Evolutionary conservation across 225 moss, liverwort and hornwort species (phyloP).

Genomic region (Sphagnum tenellum): DNA sequence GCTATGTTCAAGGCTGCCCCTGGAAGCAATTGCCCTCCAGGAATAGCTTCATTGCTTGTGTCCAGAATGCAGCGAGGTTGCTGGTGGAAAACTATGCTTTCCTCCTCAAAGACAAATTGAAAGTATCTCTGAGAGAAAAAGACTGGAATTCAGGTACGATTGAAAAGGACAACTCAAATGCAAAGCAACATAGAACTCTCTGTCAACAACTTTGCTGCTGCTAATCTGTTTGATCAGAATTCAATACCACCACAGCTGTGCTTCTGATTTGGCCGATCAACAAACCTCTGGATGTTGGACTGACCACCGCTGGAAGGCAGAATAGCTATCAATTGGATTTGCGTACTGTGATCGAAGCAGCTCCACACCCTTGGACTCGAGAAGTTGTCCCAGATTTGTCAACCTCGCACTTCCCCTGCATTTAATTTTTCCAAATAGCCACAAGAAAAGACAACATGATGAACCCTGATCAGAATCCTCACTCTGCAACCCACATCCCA

Average conservation of each 20-base stretch:
- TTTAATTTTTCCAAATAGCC: no score
- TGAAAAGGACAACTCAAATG: no score
- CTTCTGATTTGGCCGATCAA: not conserved
- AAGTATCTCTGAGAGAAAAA: constrained; percentile 19
- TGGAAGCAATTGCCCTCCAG: constrained; percentile 35
- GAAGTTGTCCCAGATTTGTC: constrained; percentile 36
- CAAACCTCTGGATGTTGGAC: constrained; percentile 35
- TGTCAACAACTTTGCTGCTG: no score
- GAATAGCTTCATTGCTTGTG: constrained; percentile 13
- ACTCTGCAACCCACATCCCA: no score
- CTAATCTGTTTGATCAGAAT: no score
- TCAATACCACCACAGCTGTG: not conserved
- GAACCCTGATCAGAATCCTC: no score
- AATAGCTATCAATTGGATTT: constrained; percentile 21
- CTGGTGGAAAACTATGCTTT: constrained; percentile 33
- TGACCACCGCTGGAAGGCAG: constrained; percentile 39
- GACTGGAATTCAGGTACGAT: no score
- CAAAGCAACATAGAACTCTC: no score
- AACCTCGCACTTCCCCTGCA: constrained; percentile 32
- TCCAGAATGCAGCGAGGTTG: constrained; percentile 31
- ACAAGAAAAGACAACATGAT: not conserved
- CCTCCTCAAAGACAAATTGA: constrained; percentile 23
- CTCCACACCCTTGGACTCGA: constrained; percentile 22
- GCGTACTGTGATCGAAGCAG: constrained; percentile 19
- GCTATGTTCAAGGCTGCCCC: constrained; percentile 59